Base-by-base conservation (phyloP, 805 yeast species). In the Cephaloascus fragrans region DNA sequence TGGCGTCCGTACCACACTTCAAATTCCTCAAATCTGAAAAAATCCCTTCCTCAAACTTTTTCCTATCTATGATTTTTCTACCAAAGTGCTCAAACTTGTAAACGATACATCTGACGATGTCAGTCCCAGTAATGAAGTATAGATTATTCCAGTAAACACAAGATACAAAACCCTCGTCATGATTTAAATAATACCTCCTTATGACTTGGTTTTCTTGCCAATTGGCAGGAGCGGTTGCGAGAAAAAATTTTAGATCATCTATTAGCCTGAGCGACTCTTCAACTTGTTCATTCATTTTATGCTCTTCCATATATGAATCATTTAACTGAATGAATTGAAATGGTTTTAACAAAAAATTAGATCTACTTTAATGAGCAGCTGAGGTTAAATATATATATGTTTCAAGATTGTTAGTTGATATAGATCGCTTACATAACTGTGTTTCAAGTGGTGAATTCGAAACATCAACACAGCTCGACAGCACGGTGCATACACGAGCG, bases 1-100 rank as follows among this genome's bases (percentile, higher is more conserved):
- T 73, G 12, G 97, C 96, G 64, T 87, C 90, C 4, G 78, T 71
- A 18, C 93, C 95, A 55, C 87, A 76, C 60, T 89, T 90, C 43
- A 93, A 67, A 45, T 83, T 77, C 48, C 98, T 74, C 46, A 90
- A 63, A 57, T 93, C 97, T 5, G 95, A 83, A 50, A 93, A 90
- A 19, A 90, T 80, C 17, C 97, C 97, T 62, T 90, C 98, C 64
- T 90, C 97, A 55, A 90, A 90, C 62, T 93, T 90, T 61, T 93
- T 89, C 49, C 95, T 69, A 57, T 93, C 96, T 16, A 74, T 57
- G 18, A 93, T 78, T 43, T 75, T 75, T 44, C 97, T 70, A 1
- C 98, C 98, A 64, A 90, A 85, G 48, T 87, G 88, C 49, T 81
- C 82, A 63, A 90, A 83, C 47, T 90, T 77, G 58, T 83, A 93